A percentile compares a stretch with the other conserved stretches of the same genome.
Conservation (phyloP, 768 basidiomycete genomes). For the Mycena belliarum region DNA sequence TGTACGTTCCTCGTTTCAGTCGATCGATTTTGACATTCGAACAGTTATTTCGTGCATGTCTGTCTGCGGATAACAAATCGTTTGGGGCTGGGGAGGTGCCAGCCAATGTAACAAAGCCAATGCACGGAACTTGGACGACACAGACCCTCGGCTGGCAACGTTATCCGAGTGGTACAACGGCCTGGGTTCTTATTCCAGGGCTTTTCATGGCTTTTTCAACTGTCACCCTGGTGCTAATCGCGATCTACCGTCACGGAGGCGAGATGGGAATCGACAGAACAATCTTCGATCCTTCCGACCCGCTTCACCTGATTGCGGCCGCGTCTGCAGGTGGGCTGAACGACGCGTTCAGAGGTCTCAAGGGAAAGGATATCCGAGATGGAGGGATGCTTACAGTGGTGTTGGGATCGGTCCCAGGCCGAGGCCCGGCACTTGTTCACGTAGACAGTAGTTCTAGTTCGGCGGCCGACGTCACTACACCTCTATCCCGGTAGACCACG, state of each 20-base stretch:
- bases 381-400: not conserved
- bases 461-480: too few relatives aligned
- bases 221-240: not conserved
- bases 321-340: constrained; percentile 6
- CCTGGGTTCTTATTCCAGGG: constrained; percentile 5
- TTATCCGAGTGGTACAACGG: not conserved
- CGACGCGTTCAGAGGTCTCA: not conserved
- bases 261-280: not conserved
- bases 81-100: not conserved
- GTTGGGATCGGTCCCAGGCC: not conserved
- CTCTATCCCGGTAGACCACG: too few relatives aligned
- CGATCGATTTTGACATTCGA: not conserved
- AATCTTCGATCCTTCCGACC: constrained; percentile 8
- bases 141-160: constrained; percentile 1
- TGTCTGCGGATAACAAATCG: not conserved
- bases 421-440: not conserved
- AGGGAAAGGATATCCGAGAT: not conserved
- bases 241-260: not conserved
- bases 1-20: too few relatives aligned
- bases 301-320: not conserved
- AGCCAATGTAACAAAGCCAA: not conserved
- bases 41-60: not conserved
- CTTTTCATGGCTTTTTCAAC: not conserved
- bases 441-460: too few relatives aligned
- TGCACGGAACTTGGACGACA: not conserved